Evolutionary conservation across 2,329 filamentous ascomycete species (phyloP), one percentile per base, ranked within the genome.

Genomic region (Dryadomyces quercivorus): DNA sequence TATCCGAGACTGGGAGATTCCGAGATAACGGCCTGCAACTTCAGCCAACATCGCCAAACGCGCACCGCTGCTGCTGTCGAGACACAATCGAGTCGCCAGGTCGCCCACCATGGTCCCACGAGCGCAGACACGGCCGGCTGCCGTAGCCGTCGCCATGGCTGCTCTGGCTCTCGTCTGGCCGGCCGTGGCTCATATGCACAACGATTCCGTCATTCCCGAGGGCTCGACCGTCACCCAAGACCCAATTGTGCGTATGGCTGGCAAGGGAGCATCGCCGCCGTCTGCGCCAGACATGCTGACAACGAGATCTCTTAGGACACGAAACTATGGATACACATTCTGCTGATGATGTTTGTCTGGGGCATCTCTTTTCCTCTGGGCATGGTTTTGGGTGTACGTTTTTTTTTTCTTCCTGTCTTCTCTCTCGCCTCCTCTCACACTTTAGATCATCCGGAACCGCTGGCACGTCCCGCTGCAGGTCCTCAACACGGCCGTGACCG

Each of bases 401-500:
- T 26, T 40, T 51, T 20, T 47, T 20, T 38, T 3, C 6, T 46
- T 18, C 44, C 31, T 34, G 18, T 50, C 47, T 26, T 16, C 26
- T 38, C 5, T 43, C 26, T 21, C 34, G 10, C 50, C 8, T 20
- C 38, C 9, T 10, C 44, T 34, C 44, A 53, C 49, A 42, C 53
- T 4, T 48, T 66, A 94, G 85, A 91, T 98, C 56, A 82, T 86
- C 60, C 89, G 88, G 58, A 95, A 85, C 57, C 82, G 88, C 70
- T 97, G 89, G 88, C 93, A 98, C 72, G 92, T 97, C 52, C 92
- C 93, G 7, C 74, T 89, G 3, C 93, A 98, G 69, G 77, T 85
- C 31, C 64, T 86, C 53, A 88, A 85, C 59, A 85, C 87, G 22
- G 70, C 81, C 26, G 75, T 97, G 59, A 88, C 89, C 2, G 76